These are phyloP conservation scores for Gardenia jasminoides DNA, from an alignment of 257 asterid genomes.

Conservation along the genomic window DNA sequence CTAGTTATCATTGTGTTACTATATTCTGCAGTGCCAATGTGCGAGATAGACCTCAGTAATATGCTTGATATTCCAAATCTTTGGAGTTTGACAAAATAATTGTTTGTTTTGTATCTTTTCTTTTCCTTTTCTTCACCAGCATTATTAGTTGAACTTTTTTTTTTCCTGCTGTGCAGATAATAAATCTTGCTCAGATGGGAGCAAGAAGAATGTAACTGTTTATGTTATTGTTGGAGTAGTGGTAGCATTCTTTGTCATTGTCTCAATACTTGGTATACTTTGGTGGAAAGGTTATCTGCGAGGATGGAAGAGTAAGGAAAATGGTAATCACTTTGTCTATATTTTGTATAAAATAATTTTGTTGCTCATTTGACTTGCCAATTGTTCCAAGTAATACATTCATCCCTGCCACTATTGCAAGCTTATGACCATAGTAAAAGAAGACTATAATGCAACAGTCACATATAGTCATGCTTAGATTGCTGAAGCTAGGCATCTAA, in stretches of 20 bases:
- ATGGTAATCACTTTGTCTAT: conserved; percentile 34
- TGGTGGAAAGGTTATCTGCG: conserved; percentile 63
- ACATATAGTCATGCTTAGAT: neutral
- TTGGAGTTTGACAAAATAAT: neutral
- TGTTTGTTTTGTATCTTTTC: neutral
- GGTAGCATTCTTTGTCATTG: conserved; percentile 24
- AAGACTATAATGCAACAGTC: neutral
- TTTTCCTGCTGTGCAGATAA: conserved; percentile 46
- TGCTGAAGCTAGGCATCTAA: neutral
- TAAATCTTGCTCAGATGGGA: conserved; percentile 60
- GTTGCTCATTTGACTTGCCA: neutral
- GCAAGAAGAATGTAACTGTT: conserved; percentile 46
- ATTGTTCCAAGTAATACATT: neutral
- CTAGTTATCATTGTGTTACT: neutral
- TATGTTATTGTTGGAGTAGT: conserved; percentile 49
- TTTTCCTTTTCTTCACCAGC: neutral
- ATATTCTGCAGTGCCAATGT: neutral
- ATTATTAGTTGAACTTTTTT: conserved; percentile 5
- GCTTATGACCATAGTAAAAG: neutral
- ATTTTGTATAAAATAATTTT: neutral
- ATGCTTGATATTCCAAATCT: neutral
- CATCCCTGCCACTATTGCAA: neutral
- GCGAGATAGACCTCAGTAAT: neutral
- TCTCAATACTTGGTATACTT: conserved; percentile 41
- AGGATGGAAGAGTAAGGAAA: conserved; percentile 38